Evolutionary conservation across 768 basidiomycete species (phyloP), one percentile per base, ranked within the genome.

Genomic region (Russula griseocarnosa): DNA sequence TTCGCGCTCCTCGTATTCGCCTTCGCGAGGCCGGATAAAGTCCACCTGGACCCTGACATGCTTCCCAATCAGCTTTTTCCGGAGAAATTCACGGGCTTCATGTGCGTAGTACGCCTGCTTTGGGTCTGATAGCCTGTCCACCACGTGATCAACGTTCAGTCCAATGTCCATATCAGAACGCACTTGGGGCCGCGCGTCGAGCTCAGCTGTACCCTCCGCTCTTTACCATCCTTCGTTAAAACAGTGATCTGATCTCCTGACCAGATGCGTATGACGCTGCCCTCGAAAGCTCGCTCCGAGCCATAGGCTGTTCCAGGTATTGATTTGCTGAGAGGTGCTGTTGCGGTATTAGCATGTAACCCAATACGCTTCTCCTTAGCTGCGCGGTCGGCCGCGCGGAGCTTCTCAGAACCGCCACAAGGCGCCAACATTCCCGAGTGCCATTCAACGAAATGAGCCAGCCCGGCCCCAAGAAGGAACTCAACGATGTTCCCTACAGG

Each of bases 401-500:
- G 81, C 47, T 85, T 86, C 70, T 95, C 93, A 84, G 98, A 92
- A 5, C 85, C 90, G 46, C 94, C 94, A 57, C 81, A 79, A 58
- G 80, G 83, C 1, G 92, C 86, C 24, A 99, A 84, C 83, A 98
- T 89, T 24, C 95, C 95, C 18, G 96, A 94, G 73, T 99, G 96
- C 95, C 95, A 98, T 72, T 96, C 95, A 63, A 98, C 88, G 55
- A 98, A 82, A 62, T 92, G 88, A 20, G 95, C 96, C 2, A 98
- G 79, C 32, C 96, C 95, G 51, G 85, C 83, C 5, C 82, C 83
- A 32, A 93, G 86, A 44, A 99, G 80, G 74, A 90, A 86, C 69
- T 96, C 92, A 14, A 94, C 94, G 28, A 99, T 88, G 75, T 97
- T 97, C 36, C 96, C 96, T 20, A 87, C 91, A 10, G 96, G 94